Evolutionary conservation across 495 filamentous ascomycete species (phyloP).

Genomic region (Penicillium lividum): DNA sequence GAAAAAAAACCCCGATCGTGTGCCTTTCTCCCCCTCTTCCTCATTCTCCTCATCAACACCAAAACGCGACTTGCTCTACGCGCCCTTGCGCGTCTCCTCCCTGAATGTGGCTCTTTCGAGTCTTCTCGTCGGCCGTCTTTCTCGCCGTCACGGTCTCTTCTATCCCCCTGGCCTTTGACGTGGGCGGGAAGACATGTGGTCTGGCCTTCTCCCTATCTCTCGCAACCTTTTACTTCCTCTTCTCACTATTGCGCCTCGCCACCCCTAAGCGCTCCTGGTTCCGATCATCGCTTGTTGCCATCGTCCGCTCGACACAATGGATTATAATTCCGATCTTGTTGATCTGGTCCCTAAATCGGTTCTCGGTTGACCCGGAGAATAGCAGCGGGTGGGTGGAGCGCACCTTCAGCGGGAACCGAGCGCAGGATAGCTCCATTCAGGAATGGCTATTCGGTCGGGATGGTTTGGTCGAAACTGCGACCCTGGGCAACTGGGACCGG

Average conservation of each 20-base stretch:
- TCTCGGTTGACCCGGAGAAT: constrained; percentile 80
- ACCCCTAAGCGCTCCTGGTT: constrained; percentile 80
- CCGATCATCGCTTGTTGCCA: constrained; percentile 62
- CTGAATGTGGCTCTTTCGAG: constrained; percentile 70
- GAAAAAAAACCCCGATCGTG: constrained; percentile 25
- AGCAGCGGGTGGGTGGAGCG: constrained; percentile 74
- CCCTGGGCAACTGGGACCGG: constrained; percentile 87
- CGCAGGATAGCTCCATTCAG: constrained; percentile 61
- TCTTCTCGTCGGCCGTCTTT: constrained; percentile 74
- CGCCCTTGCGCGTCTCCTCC: constrained; percentile 17
- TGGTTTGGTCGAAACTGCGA: constrained; percentile 73
- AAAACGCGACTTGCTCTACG: constrained; percentile 10
- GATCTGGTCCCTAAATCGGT: constrained; percentile 92
- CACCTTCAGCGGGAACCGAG: constrained; percentile 70
- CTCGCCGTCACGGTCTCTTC: constrained; percentile 86
- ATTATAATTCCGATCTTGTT: constrained; percentile 76
- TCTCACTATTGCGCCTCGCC: constrained; percentile 74
- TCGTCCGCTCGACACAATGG: constrained; percentile 78
- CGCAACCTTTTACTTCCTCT: constrained; percentile 84
- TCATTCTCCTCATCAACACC: constrained; percentile 8
- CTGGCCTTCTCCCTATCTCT: constrained; percentile 88
- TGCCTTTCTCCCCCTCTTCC: constrained; percentile 15
- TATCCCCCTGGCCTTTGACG: constrained; percentile 94
- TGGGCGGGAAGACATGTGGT: constrained; percentile 90
- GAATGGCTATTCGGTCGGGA: constrained; percentile 85